phyloP scores from a whole-genome alignment of 768 basidiomycete species.

The Pholiota microspora region DNA sequence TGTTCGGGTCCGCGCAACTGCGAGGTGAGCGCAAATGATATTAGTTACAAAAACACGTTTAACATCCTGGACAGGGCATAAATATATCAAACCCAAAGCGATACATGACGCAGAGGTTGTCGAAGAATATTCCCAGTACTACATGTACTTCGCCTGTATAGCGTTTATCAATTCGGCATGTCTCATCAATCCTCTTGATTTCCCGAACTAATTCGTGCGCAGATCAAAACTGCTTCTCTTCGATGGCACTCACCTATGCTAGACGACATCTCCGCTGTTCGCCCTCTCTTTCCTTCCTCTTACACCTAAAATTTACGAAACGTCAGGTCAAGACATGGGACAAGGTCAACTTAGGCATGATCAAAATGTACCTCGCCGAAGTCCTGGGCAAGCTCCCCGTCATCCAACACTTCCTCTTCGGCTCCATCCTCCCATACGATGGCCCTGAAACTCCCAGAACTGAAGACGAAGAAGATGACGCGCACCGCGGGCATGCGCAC shows the following conservation, averaged over 20 bases:
- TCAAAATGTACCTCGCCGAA: constrained; percentile 97
- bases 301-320: neutral
- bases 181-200: neutral
- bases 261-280: constrained; percentile 89
- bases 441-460: constrained; percentile 45
- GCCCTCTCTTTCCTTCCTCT: constrained; percentile 14
- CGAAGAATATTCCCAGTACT: constrained; percentile 87
- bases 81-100: constrained; percentile 85
- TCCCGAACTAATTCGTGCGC: neutral
- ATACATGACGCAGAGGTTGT: constrained; percentile 91
- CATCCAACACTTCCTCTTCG: constrained; percentile 94
- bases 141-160: constrained; percentile 98
- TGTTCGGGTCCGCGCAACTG: constrained; percentile 84
- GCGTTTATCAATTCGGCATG: constrained; percentile 91
- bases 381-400: constrained; percentile 95
- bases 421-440: constrained; percentile 70
- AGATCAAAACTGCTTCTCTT: constrained; percentile 95
- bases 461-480: constrained; percentile 29
- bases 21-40: constrained; percentile 35
- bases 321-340: constrained; percentile 86
- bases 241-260: constrained; percentile 99
- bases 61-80: constrained; percentile 59
- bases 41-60: neutral
- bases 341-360: constrained; percentile 94
- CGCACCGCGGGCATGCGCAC: constrained; percentile 52